Conservation (phyloP, 345 rosid species). For the Syzygium grande region DNA sequence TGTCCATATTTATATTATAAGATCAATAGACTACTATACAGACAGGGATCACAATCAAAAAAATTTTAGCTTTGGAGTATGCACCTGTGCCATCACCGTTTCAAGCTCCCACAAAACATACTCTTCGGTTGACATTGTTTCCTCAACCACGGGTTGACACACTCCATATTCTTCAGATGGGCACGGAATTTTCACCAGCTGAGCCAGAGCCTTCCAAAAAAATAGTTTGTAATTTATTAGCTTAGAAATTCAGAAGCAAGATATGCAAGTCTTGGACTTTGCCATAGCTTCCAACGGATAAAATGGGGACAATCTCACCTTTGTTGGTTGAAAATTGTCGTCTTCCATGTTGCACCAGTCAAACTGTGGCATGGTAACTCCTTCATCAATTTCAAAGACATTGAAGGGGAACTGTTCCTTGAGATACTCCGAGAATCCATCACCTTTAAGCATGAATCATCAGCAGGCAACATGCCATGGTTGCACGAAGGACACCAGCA, state of each 20-base stretch:
- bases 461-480: slow-evolving; percentile 1
- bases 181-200: neutral
- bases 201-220: slow-evolving; percentile 17
- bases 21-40: neutral
- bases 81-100: slow-evolving; percentile 58
- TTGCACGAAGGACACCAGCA: slow-evolving; percentile 19
- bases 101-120: slow-evolving; percentile 58
- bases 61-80: neutral
- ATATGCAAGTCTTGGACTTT: neutral
- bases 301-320: neutral
- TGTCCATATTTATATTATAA: slow-evolving; percentile 10
- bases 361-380: neutral
- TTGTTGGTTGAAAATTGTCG: neutral
- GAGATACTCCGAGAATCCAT: slow-evolving; percentile 17
- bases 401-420: neutral
- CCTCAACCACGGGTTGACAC: slow-evolving; percentile 16
- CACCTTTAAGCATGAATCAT: slow-evolving; percentile 6
- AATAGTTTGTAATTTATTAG: neutral
- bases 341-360: neutral
- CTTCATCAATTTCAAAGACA: neutral
- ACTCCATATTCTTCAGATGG: slow-evolving; percentile 18
- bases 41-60: neutral
- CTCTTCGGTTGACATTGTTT: slow-evolving; percentile 40
- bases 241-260: neutral
- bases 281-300: neutral